Conservation (phyloP, 164 flowering plant species). For the Vitis cinerea region DNA sequence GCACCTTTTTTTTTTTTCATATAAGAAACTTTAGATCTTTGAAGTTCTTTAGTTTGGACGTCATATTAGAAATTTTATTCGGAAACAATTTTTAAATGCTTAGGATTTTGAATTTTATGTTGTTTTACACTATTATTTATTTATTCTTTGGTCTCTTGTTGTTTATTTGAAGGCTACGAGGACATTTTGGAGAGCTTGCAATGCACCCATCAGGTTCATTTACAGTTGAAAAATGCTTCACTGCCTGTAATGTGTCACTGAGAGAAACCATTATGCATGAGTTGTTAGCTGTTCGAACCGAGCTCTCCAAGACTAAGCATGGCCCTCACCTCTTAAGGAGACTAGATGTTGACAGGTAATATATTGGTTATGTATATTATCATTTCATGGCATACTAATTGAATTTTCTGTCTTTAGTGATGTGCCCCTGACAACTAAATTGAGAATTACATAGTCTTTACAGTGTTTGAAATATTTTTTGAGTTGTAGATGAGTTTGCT, state of each 20-base stretch:
- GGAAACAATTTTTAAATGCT: no score
- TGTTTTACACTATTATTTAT: neutral
- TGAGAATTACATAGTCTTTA: neutral
- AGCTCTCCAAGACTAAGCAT: conserved; percentile 81
- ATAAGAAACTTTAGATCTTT: no score
- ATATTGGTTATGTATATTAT: neutral
- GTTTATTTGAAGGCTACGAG: conserved; percentile 51
- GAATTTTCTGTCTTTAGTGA: neutral
- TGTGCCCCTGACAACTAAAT: neutral
- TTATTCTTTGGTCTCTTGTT: neutral
- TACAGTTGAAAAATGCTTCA: conserved; percentile 81
- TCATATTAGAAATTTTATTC: no score
- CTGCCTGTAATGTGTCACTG: conserved; percentile 45
- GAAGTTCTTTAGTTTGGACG: no score
- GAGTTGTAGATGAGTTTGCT: neutral
- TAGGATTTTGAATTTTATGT: neutral
- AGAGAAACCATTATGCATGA: conserved; percentile 76
- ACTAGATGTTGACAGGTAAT: conserved; percentile 81
- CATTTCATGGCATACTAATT: neutral
- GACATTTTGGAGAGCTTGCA: conserved; percentile 85
- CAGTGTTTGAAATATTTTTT: neutral
- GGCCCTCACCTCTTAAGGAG: conserved; percentile 81
- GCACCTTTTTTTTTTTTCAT: no score
- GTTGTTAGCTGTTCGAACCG: conserved; percentile 49
- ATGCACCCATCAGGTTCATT: conserved; percentile 72